phyloP scores from a whole-genome alignment of 768 basidiomycete species.

The Leccinum imitatum region DNA sequence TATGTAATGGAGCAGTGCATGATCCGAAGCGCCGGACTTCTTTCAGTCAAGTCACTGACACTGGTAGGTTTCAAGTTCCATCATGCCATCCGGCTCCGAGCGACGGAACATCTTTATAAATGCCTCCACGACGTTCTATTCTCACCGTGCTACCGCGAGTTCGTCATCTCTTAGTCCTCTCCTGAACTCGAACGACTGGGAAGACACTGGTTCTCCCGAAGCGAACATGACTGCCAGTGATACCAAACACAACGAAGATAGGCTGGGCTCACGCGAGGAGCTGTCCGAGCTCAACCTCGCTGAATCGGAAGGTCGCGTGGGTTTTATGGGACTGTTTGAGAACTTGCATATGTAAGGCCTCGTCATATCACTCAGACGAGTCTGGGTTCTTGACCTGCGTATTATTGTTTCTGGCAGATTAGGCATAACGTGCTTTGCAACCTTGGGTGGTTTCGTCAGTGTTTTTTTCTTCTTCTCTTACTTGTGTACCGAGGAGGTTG shows the following conservation, averaged over 20 bases:
- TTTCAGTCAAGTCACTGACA: too few species aligned
- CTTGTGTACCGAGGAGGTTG: not conserved
- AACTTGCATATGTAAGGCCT: slow-evolving; percentile 27
- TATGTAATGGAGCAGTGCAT: not conserved
- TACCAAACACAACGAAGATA: slow-evolving; percentile 3
- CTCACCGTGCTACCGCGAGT: slow-evolving; percentile 9
- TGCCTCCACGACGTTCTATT: not conserved
- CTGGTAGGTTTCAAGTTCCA: not conserved
- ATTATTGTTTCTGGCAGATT: slow-evolving; percentile 15
- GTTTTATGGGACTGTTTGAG: slow-evolving; percentile 29
- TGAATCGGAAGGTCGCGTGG: slow-evolving; percentile 21
- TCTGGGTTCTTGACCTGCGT: slow-evolving; percentile 1
- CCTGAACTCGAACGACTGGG: slow-evolving; percentile 4
- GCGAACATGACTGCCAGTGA: slow-evolving; percentile 11
- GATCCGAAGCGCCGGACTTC: not conserved
- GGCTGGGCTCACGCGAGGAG: not conserved
- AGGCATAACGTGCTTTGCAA: slow-evolving; percentile 33
- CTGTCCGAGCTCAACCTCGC: slow-evolving; percentile 12
- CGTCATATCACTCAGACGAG: not conserved
- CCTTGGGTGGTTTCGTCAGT: slow-evolving; percentile 34
- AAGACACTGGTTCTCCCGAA: not conserved
- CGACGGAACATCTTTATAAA: slow-evolving; percentile 16
- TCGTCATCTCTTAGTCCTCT: slow-evolving; percentile 19
- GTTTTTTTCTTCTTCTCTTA: not conserved
- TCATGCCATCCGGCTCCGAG: not conserved